These are phyloP conservation scores for Colletotrichum sp. DNA, from an alignment of 2,329 filamentous ascomycete genomes.

Conservation along the genomic window DNA sequence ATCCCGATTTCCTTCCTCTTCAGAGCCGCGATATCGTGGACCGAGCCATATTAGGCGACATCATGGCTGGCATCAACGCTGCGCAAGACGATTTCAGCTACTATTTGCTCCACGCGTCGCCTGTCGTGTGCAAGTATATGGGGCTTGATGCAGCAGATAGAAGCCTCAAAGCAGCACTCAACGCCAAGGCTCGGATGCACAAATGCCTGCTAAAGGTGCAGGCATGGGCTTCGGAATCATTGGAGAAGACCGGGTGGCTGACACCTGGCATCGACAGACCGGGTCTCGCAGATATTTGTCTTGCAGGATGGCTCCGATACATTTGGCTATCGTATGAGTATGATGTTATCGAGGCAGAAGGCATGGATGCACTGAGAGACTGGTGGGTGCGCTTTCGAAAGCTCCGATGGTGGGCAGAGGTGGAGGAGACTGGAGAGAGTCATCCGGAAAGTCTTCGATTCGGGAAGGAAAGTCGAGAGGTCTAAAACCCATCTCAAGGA, in stretches of 20 bases:
- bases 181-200: slow-evolving; percentile 12
- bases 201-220: slow-evolving; percentile 19
- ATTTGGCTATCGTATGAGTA: slow-evolving; percentile 21
- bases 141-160: slow-evolving; percentile 20
- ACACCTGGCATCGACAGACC: slow-evolving; percentile 23
- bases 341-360: slow-evolving; percentile 17
- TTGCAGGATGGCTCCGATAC: slow-evolving; percentile 23
- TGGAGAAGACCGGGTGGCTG: slow-evolving; percentile 23
- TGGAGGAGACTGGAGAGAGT: slow-evolving; percentile 20
- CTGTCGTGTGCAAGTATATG: slow-evolving; percentile 9
- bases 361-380: slow-evolving; percentile 7
- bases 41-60: slow-evolving; percentile 15
- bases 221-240: slow-evolving; percentile 1
- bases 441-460: not conserved
- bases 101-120: slow-evolving; percentile 22
- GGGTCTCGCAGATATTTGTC: slow-evolving; percentile 21
- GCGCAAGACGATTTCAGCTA: slow-evolving; percentile 2
- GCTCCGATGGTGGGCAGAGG: slow-evolving; percentile 23
- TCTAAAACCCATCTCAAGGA: not conserved
- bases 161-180: slow-evolving; percentile 8
- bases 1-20: not conserved
- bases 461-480: not conserved
- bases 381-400: slow-evolving; percentile 24
- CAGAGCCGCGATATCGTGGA: not conserved
- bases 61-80: slow-evolving; percentile 15